Percentiles rank a stretch among this genome's conserved stretches.
These are phyloP conservation scores for Ceratocystis ficicola DNA, from an alignment of 2,329 filamentous ascomycete species.

Conservation along the genomic window DNA sequence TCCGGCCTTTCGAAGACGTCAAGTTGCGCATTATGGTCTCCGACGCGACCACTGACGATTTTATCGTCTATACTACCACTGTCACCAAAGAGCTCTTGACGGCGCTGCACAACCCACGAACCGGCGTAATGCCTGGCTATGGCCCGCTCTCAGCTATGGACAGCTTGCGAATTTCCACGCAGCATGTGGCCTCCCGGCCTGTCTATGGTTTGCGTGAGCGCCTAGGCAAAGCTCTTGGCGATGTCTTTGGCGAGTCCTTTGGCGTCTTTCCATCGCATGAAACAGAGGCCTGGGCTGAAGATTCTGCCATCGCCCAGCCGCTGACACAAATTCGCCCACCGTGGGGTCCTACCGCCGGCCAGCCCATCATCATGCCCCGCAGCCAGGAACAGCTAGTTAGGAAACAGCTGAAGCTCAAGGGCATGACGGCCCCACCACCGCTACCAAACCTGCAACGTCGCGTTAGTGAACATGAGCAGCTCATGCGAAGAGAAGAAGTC, in stretches of 20 bases:
- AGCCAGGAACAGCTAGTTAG: slow-evolving; percentile 4
- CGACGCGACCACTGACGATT: slow-evolving; percentile 37
- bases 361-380: neutral
- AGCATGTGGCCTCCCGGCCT: slow-evolving; percentile 11
- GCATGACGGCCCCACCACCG: neutral
- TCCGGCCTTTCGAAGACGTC: slow-evolving; percentile 36
- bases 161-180: slow-evolving; percentile 26
- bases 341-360: neutral
- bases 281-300: slow-evolving; percentile 10
- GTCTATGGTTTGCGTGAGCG: slow-evolving; percentile 40
- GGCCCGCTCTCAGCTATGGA: slow-evolving; percentile 26
- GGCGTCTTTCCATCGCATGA: slow-evolving; percentile 30
- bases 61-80: slow-evolving; percentile 42
- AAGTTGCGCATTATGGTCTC: slow-evolving; percentile 41
- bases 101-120: slow-evolving; percentile 38
- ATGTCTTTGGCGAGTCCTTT: slow-evolving; percentile 38
- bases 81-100: slow-evolving; percentile 39
- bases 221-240: slow-evolving; percentile 41
- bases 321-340: slow-evolving; percentile 8
- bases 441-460: slow-evolving; percentile 2
- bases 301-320: neutral
- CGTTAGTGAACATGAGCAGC: slow-evolving; percentile 2
- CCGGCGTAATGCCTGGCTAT: slow-evolving; percentile 16
- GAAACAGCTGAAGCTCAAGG: slow-evolving; percentile 10
- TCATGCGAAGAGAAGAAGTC: slow-evolving; percentile 5